A percentile compares a stretch with the other conserved stretches of the same genome.
phyloP scores from a whole-genome alignment of 2,329 filamentous ascomycete genomes.

The Talaromyces atroroseus region DNA sequence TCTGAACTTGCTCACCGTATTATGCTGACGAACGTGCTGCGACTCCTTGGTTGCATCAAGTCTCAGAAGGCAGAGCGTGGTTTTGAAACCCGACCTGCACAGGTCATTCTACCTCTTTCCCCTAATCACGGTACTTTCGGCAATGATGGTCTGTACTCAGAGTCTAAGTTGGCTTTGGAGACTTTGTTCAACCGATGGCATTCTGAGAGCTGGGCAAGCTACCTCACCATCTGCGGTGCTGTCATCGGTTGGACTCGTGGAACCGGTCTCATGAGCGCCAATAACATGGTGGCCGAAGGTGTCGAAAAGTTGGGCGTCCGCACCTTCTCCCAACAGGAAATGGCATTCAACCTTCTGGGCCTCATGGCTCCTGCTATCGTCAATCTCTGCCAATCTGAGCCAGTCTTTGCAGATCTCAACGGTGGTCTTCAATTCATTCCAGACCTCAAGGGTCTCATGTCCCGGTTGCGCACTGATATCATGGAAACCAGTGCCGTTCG shows the following conservation, averaged over 20 bases:
- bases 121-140: conserved; percentile 98
- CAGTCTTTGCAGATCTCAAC: conserved; percentile 95
- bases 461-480: conserved; percentile 84
- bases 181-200: conserved; percentile 98
- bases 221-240: conserved; percentile 95
- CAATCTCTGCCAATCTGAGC: conserved; percentile 90
- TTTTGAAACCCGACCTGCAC: conserved; percentile 91
- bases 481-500: conserved; percentile 93
- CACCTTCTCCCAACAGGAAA: conserved; percentile 98
- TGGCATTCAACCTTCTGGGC: conserved; percentile 97
- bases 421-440: conserved; percentile 96
- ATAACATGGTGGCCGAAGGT: conserved; percentile 95
- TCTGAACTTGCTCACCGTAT: conserved; percentile 97
- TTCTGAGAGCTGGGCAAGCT: conserved; percentile 94
- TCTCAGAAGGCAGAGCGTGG: conserved; percentile 78
- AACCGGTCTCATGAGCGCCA: conserved; percentile 94
- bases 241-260: conserved; percentile 99
- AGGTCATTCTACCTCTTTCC: conserved; percentile 91
- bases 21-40: conserved; percentile 95
- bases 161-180: conserved; percentile 95
- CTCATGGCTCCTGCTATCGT: conserved; percentile 93
- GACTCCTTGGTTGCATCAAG: conserved; percentile 87
- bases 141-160: conserved; percentile 94
- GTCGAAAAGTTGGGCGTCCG: conserved; percentile 95
- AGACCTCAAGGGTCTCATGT: conserved; percentile 92